These are phyloP conservation scores for Scutellaria minor DNA, from an alignment of 257 asterid genomes.

Conservation along the genomic window DNA sequence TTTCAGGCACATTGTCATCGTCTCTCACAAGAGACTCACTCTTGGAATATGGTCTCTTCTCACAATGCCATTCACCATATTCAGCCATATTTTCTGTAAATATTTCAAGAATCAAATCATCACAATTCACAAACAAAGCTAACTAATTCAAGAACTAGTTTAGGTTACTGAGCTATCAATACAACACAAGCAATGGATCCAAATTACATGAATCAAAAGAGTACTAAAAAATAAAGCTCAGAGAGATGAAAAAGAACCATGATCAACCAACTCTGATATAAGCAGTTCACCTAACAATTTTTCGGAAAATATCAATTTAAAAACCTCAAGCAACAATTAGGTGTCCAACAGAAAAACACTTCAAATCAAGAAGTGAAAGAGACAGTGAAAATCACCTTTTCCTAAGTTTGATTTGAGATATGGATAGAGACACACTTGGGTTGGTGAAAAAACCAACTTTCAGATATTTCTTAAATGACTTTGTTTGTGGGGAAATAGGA, in stretches of 20 bases:
- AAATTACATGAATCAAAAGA: too few species aligned
- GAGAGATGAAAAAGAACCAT: constrained; percentile 9
- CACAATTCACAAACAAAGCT: too few species aligned
- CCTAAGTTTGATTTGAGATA: neutral
- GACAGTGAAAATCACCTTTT: constrained; percentile 26
- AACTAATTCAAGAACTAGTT: too few species aligned
- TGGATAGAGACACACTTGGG: neutral
- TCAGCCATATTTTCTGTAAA: too few species aligned
- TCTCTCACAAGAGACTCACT: constrained; percentile 58
- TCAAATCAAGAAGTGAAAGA: neutral
- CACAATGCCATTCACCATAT: constrained; percentile 57
- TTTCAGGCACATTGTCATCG: constrained; percentile 59
- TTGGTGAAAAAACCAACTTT: neutral
- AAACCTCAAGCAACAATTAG: constrained; percentile 18
- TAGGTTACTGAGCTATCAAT: neutral
- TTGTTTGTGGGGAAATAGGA: too few species aligned
- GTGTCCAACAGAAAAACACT: constrained; percentile 20
- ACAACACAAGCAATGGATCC: constrained; percentile 2
- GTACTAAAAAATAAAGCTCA: neutral
- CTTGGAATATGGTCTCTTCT: constrained; percentile 57
- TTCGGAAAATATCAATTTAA: constrained; percentile 1
- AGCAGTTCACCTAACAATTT: constrained; percentile 31
- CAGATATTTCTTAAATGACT: neutral
- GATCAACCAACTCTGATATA: constrained; percentile 24
- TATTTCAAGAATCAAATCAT: too few species aligned